Evolutionary conservation across 2,329 filamentous ascomycete species (phyloP), one percentile per base, ranked within the genome.

Genomic region (Seiridium unicorne): DNA sequence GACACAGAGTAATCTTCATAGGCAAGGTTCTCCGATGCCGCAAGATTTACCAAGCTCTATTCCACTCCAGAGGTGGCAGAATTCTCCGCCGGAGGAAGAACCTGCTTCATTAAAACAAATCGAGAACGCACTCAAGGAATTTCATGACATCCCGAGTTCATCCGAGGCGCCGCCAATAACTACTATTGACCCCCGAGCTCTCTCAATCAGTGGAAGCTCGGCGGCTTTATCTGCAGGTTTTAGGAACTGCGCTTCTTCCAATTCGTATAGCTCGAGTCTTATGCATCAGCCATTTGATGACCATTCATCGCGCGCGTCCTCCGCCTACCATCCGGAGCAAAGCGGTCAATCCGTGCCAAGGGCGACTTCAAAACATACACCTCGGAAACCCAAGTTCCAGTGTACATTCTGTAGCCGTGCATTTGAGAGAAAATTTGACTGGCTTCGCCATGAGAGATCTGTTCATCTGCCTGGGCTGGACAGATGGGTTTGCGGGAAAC

Each of bases 401-500:
- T 79, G 77, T 62, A 75, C 72, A 0, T 75, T 76, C 59, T 79
- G 77, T 58, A 62, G 64, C 4, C 73, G 76, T 34, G 68, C 62
- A 46, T 79, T 78, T 57, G 72, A 71, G 57, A 78, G 76, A 56
- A 74, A 73, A 47, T 76, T 76, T 57, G 77, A 79, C 57, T 77
- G 74, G 74, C 68, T 73, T 10, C 73, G 82, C 1, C 82, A 84
- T 62, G 82, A 84, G 61, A 75, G 81, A 46, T 80, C 80, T 1
- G 71, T 84, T 3, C 81, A 84, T 62, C 67, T 82, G 1, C 71
- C 77, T 44, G 73, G 70, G 18, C 61, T 77, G 38, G 76, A 77
- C 59, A 75, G 80, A 4, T 84, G 79, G 79, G 77, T 85, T 4
- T 88, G 85, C 63, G 77, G 78, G 0, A 76, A 73, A 1, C 74